Evolutionary conservation across 768 basidiomycete genomes (phyloP).

Genomic region (Termitomyces sp.): DNA sequence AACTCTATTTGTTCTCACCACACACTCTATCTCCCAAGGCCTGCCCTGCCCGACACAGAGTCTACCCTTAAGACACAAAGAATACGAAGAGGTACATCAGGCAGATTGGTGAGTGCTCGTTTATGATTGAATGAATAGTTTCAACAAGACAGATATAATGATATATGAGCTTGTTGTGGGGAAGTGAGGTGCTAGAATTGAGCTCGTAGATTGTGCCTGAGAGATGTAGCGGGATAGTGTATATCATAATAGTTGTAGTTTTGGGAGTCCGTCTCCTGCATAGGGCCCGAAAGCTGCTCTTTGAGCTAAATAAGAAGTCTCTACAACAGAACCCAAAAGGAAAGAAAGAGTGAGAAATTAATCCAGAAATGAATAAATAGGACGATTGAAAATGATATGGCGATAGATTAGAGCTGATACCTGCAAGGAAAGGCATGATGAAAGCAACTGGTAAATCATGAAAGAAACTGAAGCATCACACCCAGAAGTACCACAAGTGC

Average conservation of each 20-base stretch:
- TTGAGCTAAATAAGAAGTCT: too few species aligned
- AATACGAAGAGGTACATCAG: not conserved
- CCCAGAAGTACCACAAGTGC: conserved; percentile 3
- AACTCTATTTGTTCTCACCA: too few species aligned
- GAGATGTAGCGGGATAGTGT: not conserved
- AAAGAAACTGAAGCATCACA: conserved; percentile 1
- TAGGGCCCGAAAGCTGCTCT: not conserved
- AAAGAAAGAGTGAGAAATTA: not conserved
- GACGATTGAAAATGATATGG: not conserved
- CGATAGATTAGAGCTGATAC: too few species aligned
- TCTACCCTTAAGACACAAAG: too few species aligned
- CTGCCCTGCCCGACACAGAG: too few species aligned
- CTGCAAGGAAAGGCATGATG: not conserved
- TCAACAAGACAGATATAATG: not conserved
- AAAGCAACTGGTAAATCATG: conserved; percentile 3
- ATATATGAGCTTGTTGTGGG: not conserved
- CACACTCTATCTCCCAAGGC: too few species aligned
- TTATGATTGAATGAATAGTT: not conserved
- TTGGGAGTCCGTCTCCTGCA: not conserved
- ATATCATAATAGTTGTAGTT: not conserved
- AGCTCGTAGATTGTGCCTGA: not conserved
- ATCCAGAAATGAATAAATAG: not conserved
- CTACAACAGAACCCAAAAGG: not conserved
- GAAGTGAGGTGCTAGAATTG: not conserved
- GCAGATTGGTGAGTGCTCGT: not conserved